A percentile compares a stretch with the other conserved stretches of the same genome.
phyloP scores from a whole-genome alignment of 2,329 filamentous ascomycete genomes.

The Geosmithia flava region DNA sequence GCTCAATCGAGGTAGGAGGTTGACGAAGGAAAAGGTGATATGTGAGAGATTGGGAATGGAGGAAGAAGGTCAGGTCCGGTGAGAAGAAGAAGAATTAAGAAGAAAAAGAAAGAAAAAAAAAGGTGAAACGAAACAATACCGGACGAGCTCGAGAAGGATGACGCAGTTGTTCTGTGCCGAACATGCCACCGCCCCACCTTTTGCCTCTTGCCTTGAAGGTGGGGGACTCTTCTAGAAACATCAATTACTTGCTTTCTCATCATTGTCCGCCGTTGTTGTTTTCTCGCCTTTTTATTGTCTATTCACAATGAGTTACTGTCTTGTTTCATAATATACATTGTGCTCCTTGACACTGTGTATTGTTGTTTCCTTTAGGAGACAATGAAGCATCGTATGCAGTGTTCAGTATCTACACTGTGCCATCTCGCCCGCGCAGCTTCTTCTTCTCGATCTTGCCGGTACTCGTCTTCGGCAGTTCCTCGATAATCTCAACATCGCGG shows the following conservation, averaged over 20 bases:
- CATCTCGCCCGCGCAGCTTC: slow-evolving; percentile 58
- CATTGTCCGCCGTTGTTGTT: too few relatives aligned
- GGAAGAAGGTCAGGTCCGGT: neutral
- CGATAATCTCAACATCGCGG: slow-evolving; percentile 62
- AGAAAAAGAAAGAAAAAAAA: neutral
- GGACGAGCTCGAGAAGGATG: neutral
- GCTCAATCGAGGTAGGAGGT: neutral
- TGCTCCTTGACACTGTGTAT: neutral
- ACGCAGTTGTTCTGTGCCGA: neutral
- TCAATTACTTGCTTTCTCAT: neutral
- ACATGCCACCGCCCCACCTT: neutral
- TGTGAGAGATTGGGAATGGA: neutral
- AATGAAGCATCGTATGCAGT: neutral
- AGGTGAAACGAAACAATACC: neutral
- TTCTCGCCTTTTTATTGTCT: too few relatives aligned
- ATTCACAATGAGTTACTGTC: too few relatives aligned
- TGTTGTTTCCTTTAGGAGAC: neutral
- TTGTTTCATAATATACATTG: too few relatives aligned
- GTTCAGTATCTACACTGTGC: neutral
- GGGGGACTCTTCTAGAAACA: neutral
- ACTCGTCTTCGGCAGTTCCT: slow-evolving; percentile 87
- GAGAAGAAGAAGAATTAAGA: neutral
- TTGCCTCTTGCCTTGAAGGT: neutral
- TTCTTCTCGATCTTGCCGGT: slow-evolving; percentile 98
- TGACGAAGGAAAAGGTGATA: neutral